Conservation (phyloP, 75 land plant genomes). For the Isoetes taiwanensis region DNA sequence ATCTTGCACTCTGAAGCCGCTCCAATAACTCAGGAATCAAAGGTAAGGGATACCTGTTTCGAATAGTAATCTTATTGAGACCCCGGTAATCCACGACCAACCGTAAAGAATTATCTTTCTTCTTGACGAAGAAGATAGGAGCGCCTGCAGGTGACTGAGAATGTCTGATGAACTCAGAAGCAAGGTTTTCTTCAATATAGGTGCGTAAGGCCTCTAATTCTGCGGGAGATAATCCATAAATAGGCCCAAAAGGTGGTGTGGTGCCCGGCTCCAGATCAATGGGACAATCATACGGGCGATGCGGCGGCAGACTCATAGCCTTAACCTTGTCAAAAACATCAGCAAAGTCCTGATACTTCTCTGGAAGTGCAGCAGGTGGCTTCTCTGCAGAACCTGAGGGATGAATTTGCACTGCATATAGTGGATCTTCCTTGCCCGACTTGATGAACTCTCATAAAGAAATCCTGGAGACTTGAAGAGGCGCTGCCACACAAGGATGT, state of each 20-base stretch:
- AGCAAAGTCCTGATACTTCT: background rate
- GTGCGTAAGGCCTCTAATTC: background rate
- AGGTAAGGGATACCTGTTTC: background rate
- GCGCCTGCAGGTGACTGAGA: background rate
- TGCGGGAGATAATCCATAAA: background rate
- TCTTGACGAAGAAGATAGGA: conserved; percentile 6
- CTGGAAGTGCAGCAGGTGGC: background rate
- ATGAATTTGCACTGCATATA: too few species aligned
- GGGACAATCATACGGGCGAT: background rate
- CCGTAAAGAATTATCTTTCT: background rate
- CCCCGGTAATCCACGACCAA: conserved; percentile 4
- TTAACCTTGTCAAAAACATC: background rate
- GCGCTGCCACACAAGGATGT: background rate
- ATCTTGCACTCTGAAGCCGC: background rate
- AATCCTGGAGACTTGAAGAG: background rate
- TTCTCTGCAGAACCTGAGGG: background rate
- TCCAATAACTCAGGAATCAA: background rate
- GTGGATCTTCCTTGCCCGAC: too few species aligned
- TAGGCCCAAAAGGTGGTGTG: background rate
- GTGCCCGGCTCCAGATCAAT: background rate
- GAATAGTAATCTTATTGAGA: background rate
- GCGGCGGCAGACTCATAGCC: background rate
- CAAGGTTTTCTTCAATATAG: background rate
- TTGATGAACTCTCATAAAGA: background rate
- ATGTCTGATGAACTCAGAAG: background rate